Evolutionary conservation across 306 rosid genomes (phyloP).

Genomic region (Mimosa bimucronata): DNA sequence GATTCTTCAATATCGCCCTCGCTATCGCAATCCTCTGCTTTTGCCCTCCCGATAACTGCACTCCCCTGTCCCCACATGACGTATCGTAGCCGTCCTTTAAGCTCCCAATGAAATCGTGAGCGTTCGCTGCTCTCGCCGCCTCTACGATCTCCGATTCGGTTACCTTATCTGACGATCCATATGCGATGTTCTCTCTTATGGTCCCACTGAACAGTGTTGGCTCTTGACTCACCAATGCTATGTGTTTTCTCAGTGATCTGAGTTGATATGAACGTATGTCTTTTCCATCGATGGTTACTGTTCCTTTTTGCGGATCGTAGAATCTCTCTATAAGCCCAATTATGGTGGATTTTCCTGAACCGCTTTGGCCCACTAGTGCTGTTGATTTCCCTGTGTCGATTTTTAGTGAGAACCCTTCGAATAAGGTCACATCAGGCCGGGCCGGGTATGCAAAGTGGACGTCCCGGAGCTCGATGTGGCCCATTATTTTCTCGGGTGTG

Average conservation of each 20-base stretch:
- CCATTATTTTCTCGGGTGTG: slow-evolving; percentile 31
- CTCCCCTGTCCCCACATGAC: slow-evolving; percentile 50
- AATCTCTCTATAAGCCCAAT: slow-evolving; percentile 59
- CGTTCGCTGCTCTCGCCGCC: slow-evolving; percentile 58
- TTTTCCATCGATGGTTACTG: slow-evolving; percentile 40
- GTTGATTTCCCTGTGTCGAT: slow-evolving; percentile 54
- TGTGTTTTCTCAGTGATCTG: slow-evolving; percentile 49
- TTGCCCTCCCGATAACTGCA: slow-evolving; percentile 63
- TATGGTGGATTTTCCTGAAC: slow-evolving; percentile 56
- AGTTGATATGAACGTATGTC: slow-evolving; percentile 47
- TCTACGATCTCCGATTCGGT: slow-evolving; percentile 50
- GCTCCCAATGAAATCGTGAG: slow-evolving; percentile 51
- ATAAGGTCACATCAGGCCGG: slow-evolving; percentile 48
- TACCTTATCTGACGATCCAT: slow-evolving; percentile 30
- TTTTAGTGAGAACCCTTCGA: slow-evolving; percentile 40
- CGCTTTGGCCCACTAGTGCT: slow-evolving; percentile 61
- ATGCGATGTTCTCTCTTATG: slow-evolving; percentile 57
- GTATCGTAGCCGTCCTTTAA: slow-evolving; percentile 56
- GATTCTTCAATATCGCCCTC: slow-evolving; percentile 54
- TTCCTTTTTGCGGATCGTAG: slow-evolving; percentile 55
- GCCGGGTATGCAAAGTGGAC: slow-evolving; percentile 56
- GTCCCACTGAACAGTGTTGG: slow-evolving; percentile 61
- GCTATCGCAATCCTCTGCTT: slow-evolving; percentile 70
- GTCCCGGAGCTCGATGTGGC: slow-evolving; percentile 39
- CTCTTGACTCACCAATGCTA: slow-evolving; percentile 66